phyloP scores from a whole-genome alignment of 2,329 filamentous ascomycete species.

The Fusarium clavum region DNA sequence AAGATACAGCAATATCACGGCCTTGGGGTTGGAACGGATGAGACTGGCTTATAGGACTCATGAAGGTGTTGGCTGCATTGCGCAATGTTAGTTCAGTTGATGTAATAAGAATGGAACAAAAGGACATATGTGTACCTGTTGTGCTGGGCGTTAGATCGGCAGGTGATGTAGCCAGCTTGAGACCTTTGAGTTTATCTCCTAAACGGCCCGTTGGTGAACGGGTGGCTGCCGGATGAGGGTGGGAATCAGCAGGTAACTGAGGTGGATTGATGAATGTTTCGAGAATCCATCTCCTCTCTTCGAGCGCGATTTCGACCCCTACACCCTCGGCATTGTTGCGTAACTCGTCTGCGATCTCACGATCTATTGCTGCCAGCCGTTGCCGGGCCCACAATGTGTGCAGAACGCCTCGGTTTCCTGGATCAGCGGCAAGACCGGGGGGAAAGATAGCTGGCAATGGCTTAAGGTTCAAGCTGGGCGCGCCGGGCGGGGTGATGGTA shows the following conservation, averaged over 20 bases:
- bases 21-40: constrained; percentile 49
- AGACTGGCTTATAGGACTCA: constrained; percentile 49
- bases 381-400: constrained; percentile 94
- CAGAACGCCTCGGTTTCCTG: constrained; percentile 82
- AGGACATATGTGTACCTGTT: constrained; percentile 57
- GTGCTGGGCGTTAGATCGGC: constrained; percentile 68
- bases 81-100: constrained; percentile 32
- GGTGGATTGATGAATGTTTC: constrained; percentile 70
- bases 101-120: not conserved
- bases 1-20: constrained; percentile 52
- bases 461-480: constrained; percentile 69
- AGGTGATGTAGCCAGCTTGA: constrained; percentile 81
- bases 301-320: constrained; percentile 83
- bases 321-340: constrained; percentile 82
- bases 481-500: constrained; percentile 65
- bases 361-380: constrained; percentile 77
- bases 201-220: constrained; percentile 76
- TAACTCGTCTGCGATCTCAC: constrained; percentile 81
- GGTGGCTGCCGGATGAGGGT: constrained; percentile 63
- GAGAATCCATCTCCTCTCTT: constrained; percentile 88
- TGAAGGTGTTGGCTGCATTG: constrained; percentile 52
- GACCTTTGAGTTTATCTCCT: constrained; percentile 81
- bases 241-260: constrained; percentile 32
- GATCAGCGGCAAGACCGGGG: constrained; percentile 75
- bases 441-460: constrained; percentile 90